phyloP scores from a whole-genome alignment of 768 basidiomycete species.

The Gelatoporia subvermispora region DNA sequence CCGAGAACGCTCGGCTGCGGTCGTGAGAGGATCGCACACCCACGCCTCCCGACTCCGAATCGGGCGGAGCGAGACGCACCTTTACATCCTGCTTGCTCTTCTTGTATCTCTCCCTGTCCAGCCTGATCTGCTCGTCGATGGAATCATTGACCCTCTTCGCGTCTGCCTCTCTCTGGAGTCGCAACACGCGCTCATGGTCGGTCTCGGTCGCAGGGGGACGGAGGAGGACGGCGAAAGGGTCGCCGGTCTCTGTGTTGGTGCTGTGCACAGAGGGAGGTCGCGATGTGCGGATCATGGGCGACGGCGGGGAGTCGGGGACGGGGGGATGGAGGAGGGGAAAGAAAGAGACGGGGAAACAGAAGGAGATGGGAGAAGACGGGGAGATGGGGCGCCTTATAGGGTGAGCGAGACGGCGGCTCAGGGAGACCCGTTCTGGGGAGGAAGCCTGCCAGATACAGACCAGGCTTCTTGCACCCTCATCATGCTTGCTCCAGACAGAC shows the following conservation, averaged over 20 bases:
- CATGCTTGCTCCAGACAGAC: no score
- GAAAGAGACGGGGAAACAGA: not conserved
- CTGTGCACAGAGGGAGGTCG: slow-evolving; percentile 71
- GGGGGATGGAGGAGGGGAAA: slow-evolving; percentile 13
- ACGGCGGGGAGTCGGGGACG: slow-evolving; percentile 20
- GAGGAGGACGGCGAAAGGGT: slow-evolving; percentile 66
- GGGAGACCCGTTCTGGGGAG: no score
- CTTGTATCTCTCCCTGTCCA: slow-evolving; percentile 61
- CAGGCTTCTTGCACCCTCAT: no score
- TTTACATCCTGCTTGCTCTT: slow-evolving; percentile 72
- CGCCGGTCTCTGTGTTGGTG: slow-evolving; percentile 43
- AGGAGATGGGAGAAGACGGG: no score
- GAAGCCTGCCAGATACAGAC: no score
- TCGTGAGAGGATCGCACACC: slow-evolving; percentile 45
- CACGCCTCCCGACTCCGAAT: slow-evolving; percentile 1
- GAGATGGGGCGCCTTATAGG: no score
- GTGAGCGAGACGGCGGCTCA: no score
- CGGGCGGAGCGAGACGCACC: slow-evolving; percentile 31
- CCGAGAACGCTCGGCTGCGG: slow-evolving; percentile 61
- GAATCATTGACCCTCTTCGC: slow-evolving; percentile 73
- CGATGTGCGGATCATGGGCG: slow-evolving; percentile 38
- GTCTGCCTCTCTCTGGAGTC: slow-evolving; percentile 65
- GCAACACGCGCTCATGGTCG: slow-evolving; percentile 52
- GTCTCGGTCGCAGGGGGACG: slow-evolving; percentile 65
- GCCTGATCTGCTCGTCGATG: slow-evolving; percentile 76